Base-by-base conservation (phyloP, 1,284 basidiomycete genomes). In the Rhizopogon parksii region DNA sequence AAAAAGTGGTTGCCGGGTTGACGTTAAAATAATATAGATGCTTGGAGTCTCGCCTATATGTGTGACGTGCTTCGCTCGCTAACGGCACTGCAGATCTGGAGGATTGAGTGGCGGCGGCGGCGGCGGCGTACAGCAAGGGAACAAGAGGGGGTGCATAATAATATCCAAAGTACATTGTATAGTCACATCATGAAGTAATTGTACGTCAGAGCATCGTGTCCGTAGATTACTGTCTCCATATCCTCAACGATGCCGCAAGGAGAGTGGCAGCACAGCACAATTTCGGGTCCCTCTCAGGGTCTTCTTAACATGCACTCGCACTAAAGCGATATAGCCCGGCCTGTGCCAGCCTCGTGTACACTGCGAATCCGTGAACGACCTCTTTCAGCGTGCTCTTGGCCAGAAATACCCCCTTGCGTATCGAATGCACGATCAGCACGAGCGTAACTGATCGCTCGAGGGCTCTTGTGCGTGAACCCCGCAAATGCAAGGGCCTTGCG, bases 401-500 rank as follows among this genome's bases (percentile, higher is more conserved):
- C 75, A 62, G 74, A 75, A 36, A 70, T 73, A 56, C 79, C 71
- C 30, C 76, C 73, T 58, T 72, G 69, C 50, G 73, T 73, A 59
- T 79, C 79, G 66, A 88, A 87, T 45, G 80, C 82, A 60, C 74
- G 81, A 68, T 88, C 85, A 51, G 80, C 85, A 59, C 83, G 77
- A 57, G 80, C 73, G 67, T 89, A 89, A 64, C 73, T 85, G 65
- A 90, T 79, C 47, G 76, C 76, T 56, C 87, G 82, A 53, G 88
- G 88, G 60, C 83, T 88, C 76, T 87, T 91, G 71, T 91, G 89
- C 32, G 90, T 91, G 70, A 91, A 91, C 39, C 89, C 90, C 49
- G 88, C 90, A 68, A 94, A 94, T 7, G 91, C 91, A 49, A 92
- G 77, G 56, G 85, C 84, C 71, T 98, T 97, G 60, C 95, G 83